phyloP scores from a whole-genome alignment of 176 grass and related monocot genomes.

The Leersia perrieri region DNA sequence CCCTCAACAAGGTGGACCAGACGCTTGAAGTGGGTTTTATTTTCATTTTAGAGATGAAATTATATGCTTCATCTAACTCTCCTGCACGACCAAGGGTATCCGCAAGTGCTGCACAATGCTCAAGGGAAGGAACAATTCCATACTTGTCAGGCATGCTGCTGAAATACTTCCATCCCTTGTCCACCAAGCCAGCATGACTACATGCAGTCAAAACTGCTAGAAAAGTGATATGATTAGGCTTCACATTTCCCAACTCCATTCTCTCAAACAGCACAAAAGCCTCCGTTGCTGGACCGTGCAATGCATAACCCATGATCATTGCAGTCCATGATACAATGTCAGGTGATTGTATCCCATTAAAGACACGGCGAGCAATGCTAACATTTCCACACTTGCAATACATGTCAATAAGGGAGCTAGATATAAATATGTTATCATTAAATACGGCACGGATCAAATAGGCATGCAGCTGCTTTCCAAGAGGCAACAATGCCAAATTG shows the following conservation, averaged over 20 bases:
- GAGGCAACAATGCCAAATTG: slow-evolving; percentile 44
- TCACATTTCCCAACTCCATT: slow-evolving; percentile 54
- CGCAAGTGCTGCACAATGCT: slow-evolving; percentile 58
- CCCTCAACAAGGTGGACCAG: slow-evolving; percentile 67
- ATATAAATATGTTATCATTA: slow-evolving; percentile 46
- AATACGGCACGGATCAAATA: slow-evolving; percentile 48
- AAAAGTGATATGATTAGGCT: slow-evolving; percentile 65
- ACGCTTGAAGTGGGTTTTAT: slow-evolving; percentile 71
- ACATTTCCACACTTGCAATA: slow-evolving; percentile 74
- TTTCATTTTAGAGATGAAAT: slow-evolving; percentile 65
- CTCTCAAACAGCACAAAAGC: slow-evolving; percentile 58
- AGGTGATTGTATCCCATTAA: slow-evolving; percentile 47
- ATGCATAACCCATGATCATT: slow-evolving; percentile 73
- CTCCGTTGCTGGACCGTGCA: slow-evolving; percentile 67
- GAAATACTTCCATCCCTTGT: slow-evolving; percentile 58
- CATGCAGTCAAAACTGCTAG: slow-evolving; percentile 66
- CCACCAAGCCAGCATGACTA: slow-evolving; percentile 81
- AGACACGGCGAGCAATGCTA: slow-evolving; percentile 39
- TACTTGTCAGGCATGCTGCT: slow-evolving; percentile 55
- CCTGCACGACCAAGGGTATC: slow-evolving; percentile 64
- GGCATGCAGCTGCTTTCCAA: slow-evolving; percentile 62
- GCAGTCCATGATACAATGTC: slow-evolving; percentile 69
- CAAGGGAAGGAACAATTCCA: slow-evolving; percentile 54
- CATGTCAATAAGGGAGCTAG: slow-evolving; percentile 72
- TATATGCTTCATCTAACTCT: slow-evolving; percentile 63